Percentiles rank a stretch among this genome's conserved stretches.
phyloP scores from a whole-genome alignment of 1,139 yeast species.

The Candida sp. region DNA sequence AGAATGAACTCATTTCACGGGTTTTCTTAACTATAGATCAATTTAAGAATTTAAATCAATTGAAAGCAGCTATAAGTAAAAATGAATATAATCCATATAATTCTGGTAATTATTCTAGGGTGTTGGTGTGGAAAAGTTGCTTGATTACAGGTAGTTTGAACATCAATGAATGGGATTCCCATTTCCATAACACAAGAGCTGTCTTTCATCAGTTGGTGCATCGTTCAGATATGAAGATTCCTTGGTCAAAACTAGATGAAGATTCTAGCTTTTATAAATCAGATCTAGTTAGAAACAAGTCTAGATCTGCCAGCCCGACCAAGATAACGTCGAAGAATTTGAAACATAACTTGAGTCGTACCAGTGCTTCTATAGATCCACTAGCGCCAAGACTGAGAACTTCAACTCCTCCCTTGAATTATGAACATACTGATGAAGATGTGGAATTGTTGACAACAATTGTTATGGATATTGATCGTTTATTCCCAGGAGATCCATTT shows the following conservation, averaged over 20 bases:
- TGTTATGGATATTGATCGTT: constrained; percentile 59
- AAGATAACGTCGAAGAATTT: background rate
- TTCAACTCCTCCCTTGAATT: constrained; percentile 3
- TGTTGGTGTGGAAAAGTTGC: constrained; percentile 38
- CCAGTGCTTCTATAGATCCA: background rate
- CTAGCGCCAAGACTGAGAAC: background rate
- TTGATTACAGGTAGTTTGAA: constrained; percentile 37
- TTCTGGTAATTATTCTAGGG: constrained; percentile 22
- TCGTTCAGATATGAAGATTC: constrained; percentile 31
- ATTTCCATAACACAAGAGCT: constrained; percentile 27
- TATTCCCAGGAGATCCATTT: constrained; percentile 58
- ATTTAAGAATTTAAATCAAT: constrained; percentile 25
- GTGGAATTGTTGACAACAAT: constrained; percentile 39
- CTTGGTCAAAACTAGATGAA: constrained; percentile 34
- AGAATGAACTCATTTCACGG: constrained; percentile 35
- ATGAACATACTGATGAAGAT: constrained; percentile 11
- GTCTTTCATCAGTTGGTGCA: constrained; percentile 34
- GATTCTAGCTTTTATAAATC: constrained; percentile 30
- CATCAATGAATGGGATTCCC: constrained; percentile 31
- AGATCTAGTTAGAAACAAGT: constrained; percentile 5
- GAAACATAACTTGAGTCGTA: background rate
- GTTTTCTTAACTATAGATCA: constrained; percentile 37
- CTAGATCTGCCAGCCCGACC: constrained; percentile 3
- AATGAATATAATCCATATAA: constrained; percentile 27
- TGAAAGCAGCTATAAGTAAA: constrained; percentile 30